Evolutionary conservation across 2,329 filamentous ascomycete genomes (phyloP).

Genomic region (Trichoderma sp.): DNA sequence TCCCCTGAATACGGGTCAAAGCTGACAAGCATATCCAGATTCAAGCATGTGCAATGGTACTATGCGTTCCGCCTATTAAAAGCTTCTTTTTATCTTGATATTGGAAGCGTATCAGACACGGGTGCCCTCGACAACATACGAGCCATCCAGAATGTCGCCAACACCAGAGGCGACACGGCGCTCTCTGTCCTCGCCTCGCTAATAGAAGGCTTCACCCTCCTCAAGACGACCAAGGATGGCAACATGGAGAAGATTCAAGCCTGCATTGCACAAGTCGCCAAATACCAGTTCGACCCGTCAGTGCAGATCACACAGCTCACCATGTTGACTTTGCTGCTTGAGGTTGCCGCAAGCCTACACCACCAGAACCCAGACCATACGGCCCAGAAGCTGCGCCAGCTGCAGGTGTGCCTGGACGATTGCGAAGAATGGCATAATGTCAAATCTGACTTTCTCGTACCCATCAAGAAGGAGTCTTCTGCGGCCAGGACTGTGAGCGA

Average conservation of each 20-base stretch:
- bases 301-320: constrained; percentile 64
- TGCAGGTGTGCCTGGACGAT: constrained; percentile 62
- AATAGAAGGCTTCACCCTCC: constrained; percentile 66
- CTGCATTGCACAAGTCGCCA: constrained; percentile 70
- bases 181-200: constrained; percentile 64
- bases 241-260: constrained; percentile 67
- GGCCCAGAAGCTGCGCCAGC: constrained; percentile 55
- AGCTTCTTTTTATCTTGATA: constrained; percentile 64
- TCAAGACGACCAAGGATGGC: constrained; percentile 63
- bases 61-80: constrained; percentile 76
- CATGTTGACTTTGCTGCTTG: constrained; percentile 63
- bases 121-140: constrained; percentile 67
- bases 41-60: constrained; percentile 68
- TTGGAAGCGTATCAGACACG: constrained; percentile 57
- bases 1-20: neutral
- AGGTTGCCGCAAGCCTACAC: constrained; percentile 67
- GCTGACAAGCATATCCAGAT: constrained; percentile 36
- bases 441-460: constrained; percentile 51
- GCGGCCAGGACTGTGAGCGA: constrained; percentile 51
- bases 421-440: constrained; percentile 49
- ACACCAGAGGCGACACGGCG: constrained; percentile 58
- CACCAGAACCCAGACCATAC: constrained; percentile 58
- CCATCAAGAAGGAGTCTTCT: constrained; percentile 51
- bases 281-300: constrained; percentile 65
- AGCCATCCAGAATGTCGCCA: constrained; percentile 58